phyloP scores from a whole-genome alignment of 805 yeast genomes.

The Candida coquimbonensis region DNA sequence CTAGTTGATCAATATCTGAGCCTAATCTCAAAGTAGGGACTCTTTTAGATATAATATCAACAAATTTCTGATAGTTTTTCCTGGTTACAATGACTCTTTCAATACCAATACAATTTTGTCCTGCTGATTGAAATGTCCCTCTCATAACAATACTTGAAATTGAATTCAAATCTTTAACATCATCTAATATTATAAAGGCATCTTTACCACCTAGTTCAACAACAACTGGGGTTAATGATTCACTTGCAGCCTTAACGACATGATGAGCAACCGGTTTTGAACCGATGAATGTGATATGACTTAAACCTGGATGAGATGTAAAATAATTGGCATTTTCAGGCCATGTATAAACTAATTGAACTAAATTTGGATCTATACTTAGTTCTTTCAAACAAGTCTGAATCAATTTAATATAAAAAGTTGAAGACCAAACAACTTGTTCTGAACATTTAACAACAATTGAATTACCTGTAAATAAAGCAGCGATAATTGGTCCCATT shows the following conservation, averaged over 20 bases:
- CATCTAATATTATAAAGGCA: slow-evolving; percentile 81
- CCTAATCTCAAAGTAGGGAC: slow-evolving; percentile 68
- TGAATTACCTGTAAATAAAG: slow-evolving; percentile 86
- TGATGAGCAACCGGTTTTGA: slow-evolving; percentile 91
- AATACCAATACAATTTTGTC: slow-evolving; percentile 97
- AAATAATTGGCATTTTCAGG: slow-evolving; percentile 85
- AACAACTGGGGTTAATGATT: slow-evolving; percentile 87
- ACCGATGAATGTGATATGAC: slow-evolving; percentile 92
- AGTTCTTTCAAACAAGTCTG: slow-evolving; percentile 66
- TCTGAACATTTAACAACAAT: slow-evolving; percentile 92
- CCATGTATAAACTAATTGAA: slow-evolving; percentile 83
- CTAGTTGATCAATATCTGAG: slow-evolving; percentile 85
- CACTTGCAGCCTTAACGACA: slow-evolving; percentile 77
- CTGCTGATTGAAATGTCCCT: slow-evolving; percentile 95
- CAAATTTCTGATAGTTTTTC: slow-evolving; percentile 55
- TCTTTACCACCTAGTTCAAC: slow-evolving; percentile 98
- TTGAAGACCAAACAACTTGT: slow-evolving; percentile 92
- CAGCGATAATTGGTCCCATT: slow-evolving; percentile 87
- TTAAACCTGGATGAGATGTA: slow-evolving; percentile 73
- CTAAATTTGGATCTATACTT: slow-evolving; percentile 72
- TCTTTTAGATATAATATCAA: slow-evolving; percentile 47
- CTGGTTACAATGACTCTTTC: slow-evolving; percentile 87
- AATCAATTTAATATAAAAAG: slow-evolving; percentile 65
- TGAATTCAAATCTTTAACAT: slow-evolving; percentile 48
- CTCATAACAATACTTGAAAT: slow-evolving; percentile 81